Base-by-base conservation (phyloP, 169 alveolate genomes). In the Plasmodium falciparum region DNA sequence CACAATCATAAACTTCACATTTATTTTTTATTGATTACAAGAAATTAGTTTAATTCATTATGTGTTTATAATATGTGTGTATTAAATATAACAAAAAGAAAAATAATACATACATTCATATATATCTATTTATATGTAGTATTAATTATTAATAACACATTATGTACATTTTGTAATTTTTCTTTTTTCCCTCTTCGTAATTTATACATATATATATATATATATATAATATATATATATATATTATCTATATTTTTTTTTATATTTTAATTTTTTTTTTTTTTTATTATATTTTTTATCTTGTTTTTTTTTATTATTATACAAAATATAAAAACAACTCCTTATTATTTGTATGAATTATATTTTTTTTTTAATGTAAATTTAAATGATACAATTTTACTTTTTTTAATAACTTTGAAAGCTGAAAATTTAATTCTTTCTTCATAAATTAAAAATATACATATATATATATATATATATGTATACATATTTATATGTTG, bases 351-450 rank as follows among this genome's bases (percentile, higher is more conserved):
- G 39, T 8, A 13, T 72, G 13, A 43, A 43, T 39, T 72, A 15
- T 72, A 52, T 65, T 17, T 49, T 9, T 50, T 50, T 52, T 74
- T 74, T 50, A 49, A 74, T 43, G 73, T 63, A 65, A 24, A 15
- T 63, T 74, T 67, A 67, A 22, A 50, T 63, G 71, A 63, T 74
- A 12, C 72, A 74, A 22, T 67, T 74, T 74, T 54, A 9, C 56
- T 56, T 74, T 63, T 74, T 52, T 63, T 47, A 17, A 71, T 33
- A 71, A 47, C 52, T 71, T 15, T 50, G 29, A 49, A 59, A 20
- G 39, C 26, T 47, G 22, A 71, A 56, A 56, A 11, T 56, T 56
- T 15, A 15, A 56, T 74, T 56, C 56, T 2, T 39, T 49, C 12
- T 39, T 62, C 22, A 13, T 54, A 74, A 20, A 45, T 66, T 12